Percentiles rank a stretch among this genome's conserved stretches.
These are phyloP conservation scores for Colletotrichum shisoi DNA, from an alignment of 2,329 filamentous ascomycete genomes.

Conservation along the genomic window DNA sequence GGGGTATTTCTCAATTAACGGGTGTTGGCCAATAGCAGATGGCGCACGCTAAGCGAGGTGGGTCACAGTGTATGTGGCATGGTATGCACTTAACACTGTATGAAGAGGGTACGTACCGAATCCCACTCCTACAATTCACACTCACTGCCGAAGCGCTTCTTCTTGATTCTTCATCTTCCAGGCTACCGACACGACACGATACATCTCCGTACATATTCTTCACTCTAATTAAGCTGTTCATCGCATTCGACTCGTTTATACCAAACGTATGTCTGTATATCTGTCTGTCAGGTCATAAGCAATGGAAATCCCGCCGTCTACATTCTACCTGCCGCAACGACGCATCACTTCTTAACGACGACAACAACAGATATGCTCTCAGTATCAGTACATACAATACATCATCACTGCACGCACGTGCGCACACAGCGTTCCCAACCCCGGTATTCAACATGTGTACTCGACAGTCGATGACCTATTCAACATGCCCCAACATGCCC, in stretches of 20 bases:
- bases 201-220: background rate
- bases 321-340: too few species aligned
- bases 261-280: too few species aligned
- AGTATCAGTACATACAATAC: background rate
- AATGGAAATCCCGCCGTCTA: too few species aligned
- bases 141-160: background rate
- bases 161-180: background rate
- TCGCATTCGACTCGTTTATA: too few species aligned
- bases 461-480: too few species aligned
- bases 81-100: background rate
- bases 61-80: background rate
- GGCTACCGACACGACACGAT: too few species aligned
- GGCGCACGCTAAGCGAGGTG: background rate
- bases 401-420: background rate
- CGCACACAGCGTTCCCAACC: background rate
- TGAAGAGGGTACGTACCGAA: background rate
- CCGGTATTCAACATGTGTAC: background rate
- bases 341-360: background rate
- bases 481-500: too few species aligned
- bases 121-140: background rate
- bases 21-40: constrained; percentile 16
- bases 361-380: background rate
- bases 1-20: constrained; percentile 24
- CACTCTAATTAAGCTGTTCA: too few species aligned
- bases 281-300: too few species aligned